Evolutionary conservation across 345 rosid genomes (phyloP).

Genomic region (Nasturtium officinale): DNA sequence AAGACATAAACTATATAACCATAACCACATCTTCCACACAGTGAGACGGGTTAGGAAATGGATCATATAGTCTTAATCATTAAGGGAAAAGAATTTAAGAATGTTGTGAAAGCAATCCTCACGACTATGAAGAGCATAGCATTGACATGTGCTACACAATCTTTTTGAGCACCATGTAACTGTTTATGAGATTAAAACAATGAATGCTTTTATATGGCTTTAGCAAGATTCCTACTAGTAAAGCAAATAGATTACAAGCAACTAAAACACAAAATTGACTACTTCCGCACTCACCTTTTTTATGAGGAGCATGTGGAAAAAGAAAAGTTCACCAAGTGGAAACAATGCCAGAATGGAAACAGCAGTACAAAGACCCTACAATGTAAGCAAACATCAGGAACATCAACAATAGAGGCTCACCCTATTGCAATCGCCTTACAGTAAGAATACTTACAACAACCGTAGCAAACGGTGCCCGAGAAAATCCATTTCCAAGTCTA

Average conservation of each 20-base stretch:
- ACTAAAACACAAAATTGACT: neutral
- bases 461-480: slow-evolving; percentile 91
- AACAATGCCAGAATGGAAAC: slow-evolving; percentile 90
- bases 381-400: slow-evolving; percentile 16
- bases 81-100: too few species aligned
- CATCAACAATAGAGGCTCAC: slow-evolving; percentile 32
- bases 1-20: neutral
- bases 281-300: slow-evolving; percentile 66
- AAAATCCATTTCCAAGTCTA: slow-evolving; percentile 96
- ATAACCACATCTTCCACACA: neutral
- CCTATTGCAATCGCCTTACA: neutral
- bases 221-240: neutral
- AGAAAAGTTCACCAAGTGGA: slow-evolving; percentile 92
- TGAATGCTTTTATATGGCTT: neutral
- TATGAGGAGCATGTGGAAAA: slow-evolving; percentile 92
- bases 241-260: neutral
- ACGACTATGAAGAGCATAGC: slow-evolving; percentile 13
- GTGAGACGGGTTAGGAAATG: neutral
- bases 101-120: neutral
- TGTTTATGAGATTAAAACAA: neutral
- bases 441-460: slow-evolving; percentile 70
- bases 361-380: slow-evolving; percentile 82
- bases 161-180: neutral
- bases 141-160: slow-evolving; percentile 4
- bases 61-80: too few species aligned